Percentiles rank a stretch among this genome's conserved stretches.
Conservation (phyloP, 2,329 filamentous ascomycete genomes). For the Penicillium expansum region DNA sequence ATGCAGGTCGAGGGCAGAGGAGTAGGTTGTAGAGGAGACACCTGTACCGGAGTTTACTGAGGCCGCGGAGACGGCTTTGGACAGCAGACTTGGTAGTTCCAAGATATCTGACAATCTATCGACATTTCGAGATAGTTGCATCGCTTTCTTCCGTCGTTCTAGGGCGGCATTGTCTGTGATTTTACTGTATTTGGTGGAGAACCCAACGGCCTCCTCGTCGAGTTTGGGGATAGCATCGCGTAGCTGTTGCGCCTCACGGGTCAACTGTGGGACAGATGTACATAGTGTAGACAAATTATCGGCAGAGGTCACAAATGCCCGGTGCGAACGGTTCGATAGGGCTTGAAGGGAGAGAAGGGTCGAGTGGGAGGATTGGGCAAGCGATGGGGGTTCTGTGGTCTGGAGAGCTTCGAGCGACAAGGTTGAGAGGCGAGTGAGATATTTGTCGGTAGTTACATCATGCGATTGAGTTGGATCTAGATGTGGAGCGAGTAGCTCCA, state of each 20-base stretch:
- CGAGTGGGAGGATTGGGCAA: slow-evolving; percentile 78
- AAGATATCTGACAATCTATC: slow-evolving; percentile 88
- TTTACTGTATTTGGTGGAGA: slow-evolving; percentile 80
- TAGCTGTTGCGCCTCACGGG: slow-evolving; percentile 63
- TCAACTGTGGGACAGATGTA: slow-evolving; percentile 68
- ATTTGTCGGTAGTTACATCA: slow-evolving; percentile 50
- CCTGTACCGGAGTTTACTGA: slow-evolving; percentile 38
- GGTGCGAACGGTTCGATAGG: slow-evolving; percentile 85
- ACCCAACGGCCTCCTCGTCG: slow-evolving; percentile 73
- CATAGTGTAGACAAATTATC: slow-evolving; percentile 71
- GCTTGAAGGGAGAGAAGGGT: slow-evolving; percentile 79
- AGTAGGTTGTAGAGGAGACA: slow-evolving; percentile 66
- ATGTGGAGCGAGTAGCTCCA: slow-evolving; percentile 68
- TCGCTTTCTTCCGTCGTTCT: slow-evolving; percentile 70
- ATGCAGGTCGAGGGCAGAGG: slow-evolving; percentile 84
- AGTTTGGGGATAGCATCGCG: slow-evolving; percentile 71
- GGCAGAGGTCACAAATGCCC: slow-evolving; percentile 76
- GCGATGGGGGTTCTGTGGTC: slow-evolving; percentile 70
- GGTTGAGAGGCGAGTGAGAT: slow-evolving; percentile 74
- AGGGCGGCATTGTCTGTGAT: slow-evolving; percentile 67
- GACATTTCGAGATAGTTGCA: slow-evolving; percentile 80
- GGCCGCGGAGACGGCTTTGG: slow-evolving; percentile 61
- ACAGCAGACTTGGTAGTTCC: slow-evolving; percentile 80
- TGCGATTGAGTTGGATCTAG: slow-evolving; percentile 45
- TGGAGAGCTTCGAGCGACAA: slow-evolving; percentile 71